Base-by-base conservation (phyloP, 163 green algal genomes). In the Prototheca wickerhamii region DNA sequence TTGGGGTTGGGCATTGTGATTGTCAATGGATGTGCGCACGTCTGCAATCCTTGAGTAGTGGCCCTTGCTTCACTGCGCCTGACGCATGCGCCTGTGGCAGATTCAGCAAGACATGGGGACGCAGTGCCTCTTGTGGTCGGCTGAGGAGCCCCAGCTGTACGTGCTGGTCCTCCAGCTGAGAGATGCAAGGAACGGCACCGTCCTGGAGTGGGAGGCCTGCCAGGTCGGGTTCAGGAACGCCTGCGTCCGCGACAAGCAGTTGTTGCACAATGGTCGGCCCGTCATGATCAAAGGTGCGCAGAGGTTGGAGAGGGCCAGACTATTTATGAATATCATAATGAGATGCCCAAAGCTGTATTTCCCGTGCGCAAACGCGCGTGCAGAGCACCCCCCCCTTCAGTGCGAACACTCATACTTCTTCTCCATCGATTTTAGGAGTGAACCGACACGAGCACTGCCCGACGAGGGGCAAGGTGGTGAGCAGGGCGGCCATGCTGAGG, bases 361-460 rank as follows among this genome's bases (percentile, higher is more conserved):
- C n/a, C n/a, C n/a, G n/a, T n/a, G n/a, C n/a, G 42, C 20, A 20
- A 51, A 20, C 42, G 17, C 20, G 42, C 42, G 17, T 51, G 23
- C 26, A n/a, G n/a, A n/a, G n/a, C n/a, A n/a, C n/a, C n/a, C n/a
- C n/a, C n/a, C n/a, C n/a, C n/a, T n/a, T n/a, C n/a, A n/a, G n/a
- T n/a, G n/a, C n/a, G n/a, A n/a, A n/a, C n/a, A n/a, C n/a, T n/a
- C n/a, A n/a, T n/a, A n/a, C n/a, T n/a, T n/a, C n/a, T n/a, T n/a
- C n/a, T n/a, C n/a, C n/a, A n/a, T n/a, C n/a, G n/a, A n/a, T n/a
- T n/a, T n/a, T n/a, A 17, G 89, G 89, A 1, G 83, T 94, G 26
- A 93, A 93, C 75, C 77, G 90, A 7, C 90, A 96, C 54, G 89
- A 95, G 75, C 89, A 89, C 69, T 84, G 95, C 65, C 67, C 72